A percentile compares a stretch with the other conserved stretches of the same genome.
These are phyloP conservation scores for Aspergillus nidulans DNA, from an alignment of 495 filamentous ascomycete species.

Conservation along the genomic window DNA sequence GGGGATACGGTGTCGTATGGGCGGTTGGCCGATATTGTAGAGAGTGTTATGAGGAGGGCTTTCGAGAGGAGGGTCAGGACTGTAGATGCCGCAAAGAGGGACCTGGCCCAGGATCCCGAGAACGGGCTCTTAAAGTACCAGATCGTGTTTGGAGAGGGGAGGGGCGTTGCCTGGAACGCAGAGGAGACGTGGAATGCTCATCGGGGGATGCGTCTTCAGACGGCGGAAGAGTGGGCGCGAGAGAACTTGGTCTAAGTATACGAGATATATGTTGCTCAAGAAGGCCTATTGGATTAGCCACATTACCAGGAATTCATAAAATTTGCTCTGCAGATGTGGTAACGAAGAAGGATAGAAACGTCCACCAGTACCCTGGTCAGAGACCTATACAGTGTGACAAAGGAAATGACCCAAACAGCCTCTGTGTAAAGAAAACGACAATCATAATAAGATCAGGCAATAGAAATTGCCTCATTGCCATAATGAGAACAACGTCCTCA, in stretches of 20 bases:
- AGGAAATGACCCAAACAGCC: too few relatives aligned
- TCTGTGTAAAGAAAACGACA: too few relatives aligned
- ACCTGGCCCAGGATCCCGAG: conserved; percentile 41
- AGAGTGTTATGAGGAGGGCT: conserved; percentile 31
- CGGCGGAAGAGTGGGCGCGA: conserved; percentile 38
- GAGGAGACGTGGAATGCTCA: conserved; percentile 43
- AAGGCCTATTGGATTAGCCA: too few relatives aligned
- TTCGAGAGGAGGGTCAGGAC: conserved; percentile 45
- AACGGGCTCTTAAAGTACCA: conserved; percentile 55
- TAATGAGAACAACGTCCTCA: too few relatives aligned
- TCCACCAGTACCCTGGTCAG: too few relatives aligned
- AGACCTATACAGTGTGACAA: too few relatives aligned
- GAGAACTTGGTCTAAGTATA: not conserved
- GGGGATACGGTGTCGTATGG: conserved; percentile 57
- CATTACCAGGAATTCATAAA: too few relatives aligned
- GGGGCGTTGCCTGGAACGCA: conserved; percentile 55
- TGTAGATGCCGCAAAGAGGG: conserved; percentile 30
- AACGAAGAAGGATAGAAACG: too few relatives aligned
- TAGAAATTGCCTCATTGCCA: too few relatives aligned
- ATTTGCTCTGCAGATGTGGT: too few relatives aligned
- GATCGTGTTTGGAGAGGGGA: conserved; percentile 53
- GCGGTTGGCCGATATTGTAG: conserved; percentile 46
- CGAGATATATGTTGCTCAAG: too few relatives aligned
- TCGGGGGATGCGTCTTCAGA: conserved; percentile 36
- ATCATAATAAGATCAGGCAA: too few relatives aligned